Evolutionary conservation across 768 basidiomycete genomes (phyloP), one percentile per base, ranked within the genome.

Genomic region (Tricholoma flavovirens): DNA sequence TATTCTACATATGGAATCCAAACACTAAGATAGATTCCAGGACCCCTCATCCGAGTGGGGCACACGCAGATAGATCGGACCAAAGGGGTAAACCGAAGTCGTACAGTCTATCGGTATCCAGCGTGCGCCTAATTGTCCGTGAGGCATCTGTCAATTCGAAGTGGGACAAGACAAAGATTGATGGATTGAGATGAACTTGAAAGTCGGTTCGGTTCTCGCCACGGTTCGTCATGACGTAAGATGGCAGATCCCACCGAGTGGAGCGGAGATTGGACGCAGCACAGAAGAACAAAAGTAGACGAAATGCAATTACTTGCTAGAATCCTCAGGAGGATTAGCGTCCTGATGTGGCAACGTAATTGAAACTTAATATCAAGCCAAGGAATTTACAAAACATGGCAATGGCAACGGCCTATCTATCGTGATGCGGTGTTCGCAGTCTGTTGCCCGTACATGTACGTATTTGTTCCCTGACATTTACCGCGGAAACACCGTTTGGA

Each of bases 141-240:
- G 51, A 42, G 36, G 36, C 36, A 53, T 53, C 57, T 61, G 56
- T 61, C 62, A 36, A 14, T 56, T 15, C 54, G 56, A 17, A 54
- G 48, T 54, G 55, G 51, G 52, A 38, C 38, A 26, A 36, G 30
- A 36, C 42, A 60, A 32, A 51, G 56, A 62, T 63, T 63, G 65
- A 65, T 65, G 60, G 50, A 21, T 33, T 26, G 24, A 36, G 17
- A 43, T 32, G 9, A 29, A 38, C 21, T 26, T 26, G 8, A 35
- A 35, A 12, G 12, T 14, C 38, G 24, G 35, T 22, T 40, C 40
- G 53, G 49, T 45, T 26, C 24, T n/a, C n/a, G n/a, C n/a, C n/a
- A n/a, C n/a, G 54, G 61, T 51, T 51, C 43, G 24, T n/a, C 40
- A 51, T 66, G 61, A 64, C 60, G 60, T 64, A 60, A 55, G 11